A percentile compares a stretch with the other conserved stretches of the same genome.
phyloP scores from a whole-genome alignment of 78 protist species.

The Polysphondylium violaceum region DNA sequence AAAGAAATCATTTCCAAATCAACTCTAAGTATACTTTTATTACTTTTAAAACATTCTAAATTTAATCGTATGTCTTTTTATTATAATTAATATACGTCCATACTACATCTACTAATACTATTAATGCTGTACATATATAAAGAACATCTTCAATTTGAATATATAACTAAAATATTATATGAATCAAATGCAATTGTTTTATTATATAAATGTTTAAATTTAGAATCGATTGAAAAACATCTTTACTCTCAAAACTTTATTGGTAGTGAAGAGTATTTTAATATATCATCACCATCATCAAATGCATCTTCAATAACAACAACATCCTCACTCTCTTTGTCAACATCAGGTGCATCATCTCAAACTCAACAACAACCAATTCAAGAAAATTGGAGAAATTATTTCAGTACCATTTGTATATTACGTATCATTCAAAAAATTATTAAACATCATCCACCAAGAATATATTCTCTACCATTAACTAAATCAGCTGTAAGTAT shows the following conservation, averaged over 20 bases:
- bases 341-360: conserved; percentile 1
- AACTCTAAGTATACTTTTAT: conserved; percentile 34
- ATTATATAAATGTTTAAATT: conserved; percentile 42
- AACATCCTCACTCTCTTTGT: not conserved
- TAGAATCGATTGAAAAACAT: conserved; percentile 62
- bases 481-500: conserved; percentile 62
- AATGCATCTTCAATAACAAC: not conserved
- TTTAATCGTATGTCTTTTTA: conserved; percentile 61
- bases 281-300: not conserved
- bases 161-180: conserved; percentile 43
- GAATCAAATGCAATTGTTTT: conserved; percentile 65
- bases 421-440: conserved; percentile 62
- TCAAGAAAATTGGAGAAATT: conserved; percentile 39
- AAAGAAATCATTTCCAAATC: conserved; percentile 75
- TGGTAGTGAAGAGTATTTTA: conserved; percentile 23
- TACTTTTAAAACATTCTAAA: conserved; percentile 59
- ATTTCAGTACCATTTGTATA: conserved; percentile 25
- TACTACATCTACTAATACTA: not conserved
- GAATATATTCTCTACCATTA: conserved; percentile 32
- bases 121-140: not conserved
- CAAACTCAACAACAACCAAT: not conserved
- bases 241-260: conserved; percentile 40
- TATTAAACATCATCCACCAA: conserved; percentile 50
- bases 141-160: conserved; percentile 72
- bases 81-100: not conserved